A percentile compares a stretch with the other conserved stretches of the same genome.
Evolutionary conservation across 2,329 filamentous ascomycete species (phyloP).

Genomic region (Ustilaginoidea virens): DNA sequence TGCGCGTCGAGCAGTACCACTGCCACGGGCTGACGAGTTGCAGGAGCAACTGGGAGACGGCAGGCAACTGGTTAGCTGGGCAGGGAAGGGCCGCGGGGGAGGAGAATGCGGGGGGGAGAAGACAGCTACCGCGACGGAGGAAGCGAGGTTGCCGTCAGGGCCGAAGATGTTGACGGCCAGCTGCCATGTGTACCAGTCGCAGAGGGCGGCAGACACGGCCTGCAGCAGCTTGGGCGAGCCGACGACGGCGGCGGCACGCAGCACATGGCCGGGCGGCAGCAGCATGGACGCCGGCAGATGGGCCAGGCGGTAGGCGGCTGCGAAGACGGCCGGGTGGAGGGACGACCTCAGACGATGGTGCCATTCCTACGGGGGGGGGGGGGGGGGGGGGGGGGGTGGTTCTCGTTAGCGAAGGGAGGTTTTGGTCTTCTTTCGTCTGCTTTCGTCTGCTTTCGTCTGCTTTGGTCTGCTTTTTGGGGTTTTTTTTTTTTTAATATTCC

Average conservation of each 20-base stretch:
- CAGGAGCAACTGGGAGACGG: constrained; percentile 18
- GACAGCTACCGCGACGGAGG: constrained; percentile 50
- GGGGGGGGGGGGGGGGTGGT: too few relatives aligned
- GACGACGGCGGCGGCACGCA: constrained; percentile 52
- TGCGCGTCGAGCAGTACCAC: constrained; percentile 88
- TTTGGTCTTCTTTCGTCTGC: neutral
- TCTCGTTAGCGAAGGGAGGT: too few relatives aligned
- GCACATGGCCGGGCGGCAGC: constrained; percentile 35
- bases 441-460: neutral
- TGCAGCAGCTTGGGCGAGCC: constrained; percentile 62
- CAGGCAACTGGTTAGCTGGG: neutral
- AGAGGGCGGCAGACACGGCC: constrained; percentile 58
- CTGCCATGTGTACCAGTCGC: constrained; percentile 81
- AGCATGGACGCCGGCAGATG: constrained; percentile 39
- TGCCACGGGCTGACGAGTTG: constrained; percentile 53
- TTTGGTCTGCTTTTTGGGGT: neutral
- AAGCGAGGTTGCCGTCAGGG: constrained; percentile 38
- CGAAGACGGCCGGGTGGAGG: constrained; percentile 79
- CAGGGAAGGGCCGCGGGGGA: neutral
- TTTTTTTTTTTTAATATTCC: neutral
- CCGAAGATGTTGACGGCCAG: constrained; percentile 64
- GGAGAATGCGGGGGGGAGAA: neutral
- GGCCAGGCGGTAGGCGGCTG: constrained; percentile 51
- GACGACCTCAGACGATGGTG: constrained; percentile 73
- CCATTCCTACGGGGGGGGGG: constrained; percentile 71